Evolutionary conservation across 306 rosid species (phyloP), one percentile per base, ranked within the genome.

Genomic region (Boehmeria nivea): DNA sequence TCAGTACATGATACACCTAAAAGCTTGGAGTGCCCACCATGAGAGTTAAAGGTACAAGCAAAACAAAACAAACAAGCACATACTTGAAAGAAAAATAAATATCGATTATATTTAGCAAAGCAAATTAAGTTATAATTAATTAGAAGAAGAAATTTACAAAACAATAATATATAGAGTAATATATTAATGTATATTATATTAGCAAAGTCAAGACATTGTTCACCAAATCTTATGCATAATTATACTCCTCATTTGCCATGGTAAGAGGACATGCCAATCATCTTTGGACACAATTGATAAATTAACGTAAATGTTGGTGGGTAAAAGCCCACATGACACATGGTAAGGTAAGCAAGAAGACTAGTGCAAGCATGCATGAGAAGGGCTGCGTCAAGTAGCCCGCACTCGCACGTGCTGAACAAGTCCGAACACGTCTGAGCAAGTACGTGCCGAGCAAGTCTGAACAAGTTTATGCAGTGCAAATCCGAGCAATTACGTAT

Each of bases 11-110:
- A 34, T 48, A 25, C 37, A 51, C 17, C 57, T 13, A 21, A 61
- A 61, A 61, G 57, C 66, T 61, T 36, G 48, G 57, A 61, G 36
- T 61, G 66, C 48, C 66, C 66, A 61, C 48, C 66, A 61, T 47
- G 16, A 61, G 24, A 8, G 44, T 49, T 31, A 47, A 48, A 61
- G 19, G 8, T 59, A 14, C n/a, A n/a, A n/a, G n/a, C n/a, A n/a
- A n/a, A n/a, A n/a, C n/a, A 59, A 18, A 14, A 51, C 18, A 26
- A 26, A n/a, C 36, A 14, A 34, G 24, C 8, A 13, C 37, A 27
- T 51, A 2, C 13, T 31, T 1, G 2, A 6, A 15, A 51, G 8
- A 42, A n/a, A 58, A 12, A 26, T 8, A 40, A 20, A 23, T 6
- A 42, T 24, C 3, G 12, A 22, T 1, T 23, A 26, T 26, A 18